These are phyloP conservation scores for Lathyrus oleraceus DNA, from an alignment of 306 rosid genomes.

Conservation along the genomic window DNA sequence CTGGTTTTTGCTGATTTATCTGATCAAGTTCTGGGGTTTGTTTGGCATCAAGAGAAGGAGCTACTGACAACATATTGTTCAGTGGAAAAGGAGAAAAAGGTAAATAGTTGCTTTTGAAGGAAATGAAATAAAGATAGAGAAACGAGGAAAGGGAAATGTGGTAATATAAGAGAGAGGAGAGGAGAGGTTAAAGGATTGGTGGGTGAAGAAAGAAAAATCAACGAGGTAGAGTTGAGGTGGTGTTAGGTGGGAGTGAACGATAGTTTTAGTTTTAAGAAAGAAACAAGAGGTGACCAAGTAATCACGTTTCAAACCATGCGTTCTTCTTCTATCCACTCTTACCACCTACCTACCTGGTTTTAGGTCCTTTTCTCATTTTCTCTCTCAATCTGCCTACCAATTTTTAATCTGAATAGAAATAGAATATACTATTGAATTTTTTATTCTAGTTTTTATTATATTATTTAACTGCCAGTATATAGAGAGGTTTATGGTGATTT, in stretches of 20 bases:
- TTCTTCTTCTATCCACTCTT: conserved; percentile 31
- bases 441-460: too few relatives aligned
- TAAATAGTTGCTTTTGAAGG: neutral
- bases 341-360: conserved; percentile 45
- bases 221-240: neutral
- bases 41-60: conserved; percentile 53
- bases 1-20: neutral
- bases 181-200: neutral
- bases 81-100: too few relatives aligned
- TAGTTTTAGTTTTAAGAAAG: neutral
- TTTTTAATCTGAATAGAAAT: neutral
- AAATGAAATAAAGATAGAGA: too few relatives aligned
- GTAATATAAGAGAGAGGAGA: neutral
- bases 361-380: conserved; percentile 13
- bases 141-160: neutral
- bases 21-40: conserved; percentile 31
- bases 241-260: conserved; percentile 40
- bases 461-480: too few relatives aligned
- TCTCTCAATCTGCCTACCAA: neutral
- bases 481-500: too few relatives aligned
- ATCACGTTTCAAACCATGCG: conserved; percentile 38
- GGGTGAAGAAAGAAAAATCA: conserved; percentile 21
- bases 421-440: too few relatives aligned
- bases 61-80: conserved; percentile 50
- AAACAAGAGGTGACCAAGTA: neutral